Conservation (phyloP, 306 rosid genomes). For the Cyclanthera cordifolia region DNA sequence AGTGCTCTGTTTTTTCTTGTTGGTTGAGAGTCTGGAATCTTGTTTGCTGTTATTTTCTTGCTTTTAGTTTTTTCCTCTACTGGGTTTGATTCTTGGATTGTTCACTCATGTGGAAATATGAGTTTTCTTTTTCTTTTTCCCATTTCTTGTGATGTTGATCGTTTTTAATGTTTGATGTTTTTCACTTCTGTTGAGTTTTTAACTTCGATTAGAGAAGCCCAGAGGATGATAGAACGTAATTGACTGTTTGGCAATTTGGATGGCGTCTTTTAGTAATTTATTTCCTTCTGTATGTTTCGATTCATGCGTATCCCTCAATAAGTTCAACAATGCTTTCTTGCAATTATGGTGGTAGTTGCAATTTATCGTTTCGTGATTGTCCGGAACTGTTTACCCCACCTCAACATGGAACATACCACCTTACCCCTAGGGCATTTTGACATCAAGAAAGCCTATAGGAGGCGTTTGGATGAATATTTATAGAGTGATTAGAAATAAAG, state of each 20-base stretch:
- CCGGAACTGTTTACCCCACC: too few species aligned
- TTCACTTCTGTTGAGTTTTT: not conserved
- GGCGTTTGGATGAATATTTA: too few species aligned
- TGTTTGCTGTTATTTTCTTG: not conserved
- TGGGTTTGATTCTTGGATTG: not conserved
- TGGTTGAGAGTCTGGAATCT: conserved; percentile 2
- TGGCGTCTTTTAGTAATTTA: not conserved
- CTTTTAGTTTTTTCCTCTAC: not conserved
- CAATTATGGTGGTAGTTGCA: too few species aligned
- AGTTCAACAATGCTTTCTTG: not conserved
- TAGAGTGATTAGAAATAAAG: too few species aligned
- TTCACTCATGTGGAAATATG: not conserved
- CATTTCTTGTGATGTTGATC: not conserved
- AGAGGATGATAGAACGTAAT: not conserved
- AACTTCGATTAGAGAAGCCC: not conserved
- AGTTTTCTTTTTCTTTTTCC: not conserved
- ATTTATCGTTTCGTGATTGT: too few species aligned
- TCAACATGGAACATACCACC: too few species aligned
- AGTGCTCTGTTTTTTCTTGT: not conserved
- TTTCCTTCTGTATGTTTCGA: not conserved
- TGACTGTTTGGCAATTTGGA: not conserved
- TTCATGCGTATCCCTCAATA: not conserved
- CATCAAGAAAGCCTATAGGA: too few species aligned
- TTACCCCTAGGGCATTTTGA: too few species aligned
- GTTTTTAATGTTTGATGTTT: not conserved